Base-by-base conservation (phyloP, 2,329 filamentous ascomycete genomes). In the Phialocephala sp. region DNA sequence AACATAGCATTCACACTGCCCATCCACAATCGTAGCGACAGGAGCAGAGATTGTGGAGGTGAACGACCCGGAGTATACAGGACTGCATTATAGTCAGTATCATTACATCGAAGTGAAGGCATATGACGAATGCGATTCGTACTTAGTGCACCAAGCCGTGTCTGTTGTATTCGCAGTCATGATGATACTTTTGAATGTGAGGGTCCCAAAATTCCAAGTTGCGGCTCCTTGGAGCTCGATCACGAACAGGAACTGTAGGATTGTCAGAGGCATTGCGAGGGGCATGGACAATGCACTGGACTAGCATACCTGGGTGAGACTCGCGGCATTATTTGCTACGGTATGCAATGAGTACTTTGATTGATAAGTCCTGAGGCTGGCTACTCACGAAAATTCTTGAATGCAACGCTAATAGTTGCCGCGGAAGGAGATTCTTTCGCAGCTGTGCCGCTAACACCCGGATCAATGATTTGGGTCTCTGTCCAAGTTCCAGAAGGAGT, bases 171-270 rank as follows among this genome's bases (percentile, higher is more conserved):
- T 35, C 14, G 50, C 50, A 32, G 27, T 35, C 50, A 54, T 54
- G 24, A 54, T 27, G 12, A 54, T 54, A 54, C 27, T 35, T 6
- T 27, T 27, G 50, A 54, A 32, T 3, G 50, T 54, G 50, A 54
- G n/a, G 15, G 24, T 4, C 15, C 50, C 50, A 24, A 54, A 54
- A 18, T 54, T 54, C 50, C 50, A 54, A 8, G 50, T 54, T 32
- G 50, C 50, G 11, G 50, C 50, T 54, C 12, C 22, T 54, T 54
- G 50, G 15, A 54, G 50, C 14, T 54, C 50, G 24, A 54, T 54
- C 18, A 35, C 50, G 27, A 54, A 54, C 2, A 54, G 24, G 50
- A 54, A 54, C 50, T 54, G 24, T 54, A 8, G 12, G 45, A 8
- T n/a, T n/a, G 24, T 54, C 18, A 54, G 14, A 32, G 8, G 8